Conservation (phyloP, 345 rosid genomes). For the Eucalyptus caleyi region DNA sequence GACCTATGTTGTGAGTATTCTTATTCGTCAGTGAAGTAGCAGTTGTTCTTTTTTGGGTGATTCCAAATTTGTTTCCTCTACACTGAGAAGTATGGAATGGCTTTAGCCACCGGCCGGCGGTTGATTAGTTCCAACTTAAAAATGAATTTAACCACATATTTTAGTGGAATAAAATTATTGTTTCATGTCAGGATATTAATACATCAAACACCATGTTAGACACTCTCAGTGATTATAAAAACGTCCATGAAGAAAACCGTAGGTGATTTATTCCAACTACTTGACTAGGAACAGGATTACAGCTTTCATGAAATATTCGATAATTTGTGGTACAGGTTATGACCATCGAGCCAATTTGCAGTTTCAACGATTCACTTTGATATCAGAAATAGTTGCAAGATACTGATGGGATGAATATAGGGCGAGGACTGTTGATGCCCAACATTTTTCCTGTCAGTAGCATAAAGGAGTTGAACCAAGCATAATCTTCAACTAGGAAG, state of each 20-base stretch:
- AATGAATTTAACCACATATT: neutral
- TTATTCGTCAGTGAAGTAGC: neutral
- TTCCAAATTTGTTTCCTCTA: neutral
- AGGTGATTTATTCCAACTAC: neutral
- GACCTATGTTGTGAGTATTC: neutral
- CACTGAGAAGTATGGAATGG: neutral
- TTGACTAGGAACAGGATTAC: neutral
- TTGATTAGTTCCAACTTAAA: neutral
- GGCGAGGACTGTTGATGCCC: neutral
- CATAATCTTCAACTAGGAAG: neutral
- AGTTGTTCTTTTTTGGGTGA: neutral
- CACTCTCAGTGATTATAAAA: neutral
- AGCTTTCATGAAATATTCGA: neutral
- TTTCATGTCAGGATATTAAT: neutral
- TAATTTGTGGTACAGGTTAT: neutral
- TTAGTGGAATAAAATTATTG: neutral
- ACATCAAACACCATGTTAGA: neutral
- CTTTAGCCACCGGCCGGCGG: neutral
- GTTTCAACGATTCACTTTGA: neutral
- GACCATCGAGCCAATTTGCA: neutral
- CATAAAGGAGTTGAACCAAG: neutral
- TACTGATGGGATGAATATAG: neutral
- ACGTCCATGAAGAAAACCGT: neutral
- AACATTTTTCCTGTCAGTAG: neutral
- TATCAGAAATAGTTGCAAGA: neutral